Base-by-base conservation (phyloP, 2,329 filamentous ascomycete species). In the Exophiala xenobiotica region DNA sequence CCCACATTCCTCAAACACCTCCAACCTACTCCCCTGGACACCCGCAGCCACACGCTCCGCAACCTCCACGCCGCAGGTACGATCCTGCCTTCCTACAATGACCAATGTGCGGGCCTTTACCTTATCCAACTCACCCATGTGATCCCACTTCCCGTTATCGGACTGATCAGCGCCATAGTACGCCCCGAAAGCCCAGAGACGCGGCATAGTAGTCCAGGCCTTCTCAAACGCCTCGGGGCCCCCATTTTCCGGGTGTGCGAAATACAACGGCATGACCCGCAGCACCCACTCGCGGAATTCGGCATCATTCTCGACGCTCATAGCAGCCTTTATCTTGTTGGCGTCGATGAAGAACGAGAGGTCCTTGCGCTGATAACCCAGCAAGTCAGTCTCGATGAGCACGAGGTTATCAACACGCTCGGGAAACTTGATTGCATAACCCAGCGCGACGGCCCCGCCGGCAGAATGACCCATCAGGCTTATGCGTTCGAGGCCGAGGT, bases 371-470 rank as follows among this genome's bases (percentile, higher is more conserved):
- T 54, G 44, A 16, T 46, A 51, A 8, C 64, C 62, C 19, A 61
- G 39, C 27, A 67, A 35, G 37, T 63, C 55, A 23, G 62, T 58
- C 18, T 59, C 52, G 24, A 65, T 19, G 1, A 66, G 58, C 7
- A 65, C 44, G 3, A 67, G 43, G 18, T 49, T 61, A n/a, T 53
- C 50, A 3, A 67, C 59, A 9, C 53, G 49, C 4, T 40, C 22
- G 2, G 64, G 61, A 51, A 54, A 62, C 16, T 45, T 43, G 49
- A 65, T 60, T 6, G 64, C 64, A 29, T 65, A 67, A 3, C 54
- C 61, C 5, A 66, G 51, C 4, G 54, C 64, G n/a, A 67, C 61
- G 2, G 60, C 57, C 2, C 63, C 64, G 20, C 64, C 64, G 44
- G 65, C 60, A 6, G 62, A 65, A 27, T 65, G 64, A 20, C 63